Evolutionary conservation across 192 early-diverging fungal species (phyloP).

Genomic region (Gigaspora rosea): DNA sequence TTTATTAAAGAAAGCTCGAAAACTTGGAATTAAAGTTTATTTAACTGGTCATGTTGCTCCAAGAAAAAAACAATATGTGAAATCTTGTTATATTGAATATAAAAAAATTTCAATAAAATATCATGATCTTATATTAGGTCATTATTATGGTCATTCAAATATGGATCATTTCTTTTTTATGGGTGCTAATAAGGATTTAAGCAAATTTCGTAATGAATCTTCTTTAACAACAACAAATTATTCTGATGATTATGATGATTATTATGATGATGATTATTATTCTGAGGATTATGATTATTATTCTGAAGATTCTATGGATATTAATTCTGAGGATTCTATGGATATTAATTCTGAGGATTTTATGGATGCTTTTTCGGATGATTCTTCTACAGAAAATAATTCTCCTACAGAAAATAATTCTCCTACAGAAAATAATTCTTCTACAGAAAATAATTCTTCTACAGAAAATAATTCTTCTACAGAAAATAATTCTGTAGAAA

Average conservation of each 20-base stretch:
- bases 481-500: conserved; percentile 29
- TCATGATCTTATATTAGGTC: conserved; percentile 59
- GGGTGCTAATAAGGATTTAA: conserved; percentile 16
- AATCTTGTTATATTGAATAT: conserved; percentile 47
- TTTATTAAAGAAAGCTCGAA: conserved; percentile 51
- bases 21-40: conserved; percentile 52
- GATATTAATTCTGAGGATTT: conserved; percentile 7
- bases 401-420: not conserved
- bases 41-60: conserved; percentile 72
- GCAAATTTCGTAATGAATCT: not conserved
- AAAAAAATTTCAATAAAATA: conserved; percentile 44
- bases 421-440: not conserved
- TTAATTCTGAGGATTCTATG: too few species aligned
- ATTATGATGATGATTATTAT: not conserved
- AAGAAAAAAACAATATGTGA: conserved; percentile 44
- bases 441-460: conserved; percentile 29
- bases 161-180: conserved; percentile 70
- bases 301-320: too few species aligned
- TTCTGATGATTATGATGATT: not conserved
- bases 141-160: conserved; percentile 77
- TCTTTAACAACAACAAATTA: not conserved
- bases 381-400: not conserved
- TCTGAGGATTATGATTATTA: conserved; percentile 16
- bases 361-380: not conserved
- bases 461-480: too few species aligned